Percentiles rank a stretch among this genome's conserved stretches.
These are phyloP conservation scores for Pythium aquatile DNA, from an alignment of 352 stramenopile species.

Conservation along the genomic window DNA sequence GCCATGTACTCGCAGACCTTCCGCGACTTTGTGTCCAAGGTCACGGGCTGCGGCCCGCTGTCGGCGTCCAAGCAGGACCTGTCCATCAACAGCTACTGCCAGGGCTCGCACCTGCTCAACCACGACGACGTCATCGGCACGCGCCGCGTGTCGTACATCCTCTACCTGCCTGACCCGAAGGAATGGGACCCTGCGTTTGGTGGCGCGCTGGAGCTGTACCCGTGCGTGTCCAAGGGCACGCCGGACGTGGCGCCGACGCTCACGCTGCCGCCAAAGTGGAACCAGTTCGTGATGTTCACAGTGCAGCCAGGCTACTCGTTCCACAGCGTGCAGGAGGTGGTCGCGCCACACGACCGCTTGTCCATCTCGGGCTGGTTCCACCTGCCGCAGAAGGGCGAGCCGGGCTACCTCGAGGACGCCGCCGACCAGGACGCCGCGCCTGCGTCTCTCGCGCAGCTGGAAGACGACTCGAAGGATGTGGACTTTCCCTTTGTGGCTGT, in stretches of 20 bases:
- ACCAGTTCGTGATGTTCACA: slow-evolving; percentile 89
- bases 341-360: slow-evolving; percentile 53
- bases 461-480: slow-evolving; percentile 32
- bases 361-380: slow-evolving; percentile 84
- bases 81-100: slow-evolving; percentile 88
- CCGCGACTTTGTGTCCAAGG: slow-evolving; percentile 67
- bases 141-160: slow-evolving; percentile 89
- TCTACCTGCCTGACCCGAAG: slow-evolving; percentile 88
- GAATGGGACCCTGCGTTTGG: slow-evolving; percentile 83
- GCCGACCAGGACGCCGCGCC: slow-evolving; percentile 18
- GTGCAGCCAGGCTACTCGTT: slow-evolving; percentile 87
- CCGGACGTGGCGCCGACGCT: slow-evolving; percentile 33
- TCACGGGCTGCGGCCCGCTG: slow-evolving; percentile 52
- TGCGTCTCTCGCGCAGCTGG: slow-evolving; percentile 27
- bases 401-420: slow-evolving; percentile 24
- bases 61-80: slow-evolving; percentile 78
- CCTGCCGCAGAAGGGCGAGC: slow-evolving; percentile 26
- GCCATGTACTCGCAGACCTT: slow-evolving; percentile 87
- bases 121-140: slow-evolving; percentile 94
- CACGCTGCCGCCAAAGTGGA: slow-evolving; percentile 70
- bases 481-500: slow-evolving; percentile 23
- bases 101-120: slow-evolving; percentile 90
- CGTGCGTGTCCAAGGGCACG: slow-evolving; percentile 29
- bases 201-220: slow-evolving; percentile 88
- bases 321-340: slow-evolving; percentile 72